Base-by-base conservation (phyloP, 2,329 filamentous ascomycete genomes). In the Paramyrothecium sp. region DNA sequence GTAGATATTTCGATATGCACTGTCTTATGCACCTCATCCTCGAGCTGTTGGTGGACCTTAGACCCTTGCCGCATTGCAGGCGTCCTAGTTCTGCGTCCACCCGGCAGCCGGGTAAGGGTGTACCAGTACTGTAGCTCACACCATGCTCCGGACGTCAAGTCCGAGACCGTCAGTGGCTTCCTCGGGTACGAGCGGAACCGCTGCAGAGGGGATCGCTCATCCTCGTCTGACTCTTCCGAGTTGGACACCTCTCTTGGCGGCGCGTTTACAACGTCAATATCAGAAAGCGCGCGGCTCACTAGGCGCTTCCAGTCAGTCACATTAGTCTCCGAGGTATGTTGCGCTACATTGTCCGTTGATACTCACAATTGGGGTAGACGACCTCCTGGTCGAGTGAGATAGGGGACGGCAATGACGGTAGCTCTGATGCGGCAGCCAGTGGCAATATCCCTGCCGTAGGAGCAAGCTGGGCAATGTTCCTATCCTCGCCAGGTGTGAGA, bases 61-160 rank as follows among this genome's bases (percentile, higher is more conserved):
- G 86, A 88, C 0, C 95, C 95, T 54, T 86, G 82, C 69, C 87
- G 89, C 95, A 99, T 99, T 0, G 91, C 92, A 2, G 83, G 73
- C 1, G 93, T 98, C 34, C 81, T 81, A 55, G 84, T 89, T 69
- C 90, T 93, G 57, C 84, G 85, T 1, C 94, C 95, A 67, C 89
- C 78, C 0, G 82, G 83, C 3, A 85, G 85, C 55, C 85, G 87
- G 3, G 88, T 90, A 55, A 99, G 81, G 0, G 87, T 91, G 74
- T 96, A 97, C 80, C 87, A 92, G 67, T 97, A 96, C 71, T 98
- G 93, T 58, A 98, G 73, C 73, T 99, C 94, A 71, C 95, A 99
- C 95, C 95, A 99, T 8, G 93, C 89, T 2, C 93, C 93, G 1
- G 91, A 89, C 0, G 93, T 86, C 22, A 98, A 76, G 71, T 99